Base-by-base conservation (phyloP, 192 early-diverging fungal genomes). In the Coemansia sp. region DNA sequence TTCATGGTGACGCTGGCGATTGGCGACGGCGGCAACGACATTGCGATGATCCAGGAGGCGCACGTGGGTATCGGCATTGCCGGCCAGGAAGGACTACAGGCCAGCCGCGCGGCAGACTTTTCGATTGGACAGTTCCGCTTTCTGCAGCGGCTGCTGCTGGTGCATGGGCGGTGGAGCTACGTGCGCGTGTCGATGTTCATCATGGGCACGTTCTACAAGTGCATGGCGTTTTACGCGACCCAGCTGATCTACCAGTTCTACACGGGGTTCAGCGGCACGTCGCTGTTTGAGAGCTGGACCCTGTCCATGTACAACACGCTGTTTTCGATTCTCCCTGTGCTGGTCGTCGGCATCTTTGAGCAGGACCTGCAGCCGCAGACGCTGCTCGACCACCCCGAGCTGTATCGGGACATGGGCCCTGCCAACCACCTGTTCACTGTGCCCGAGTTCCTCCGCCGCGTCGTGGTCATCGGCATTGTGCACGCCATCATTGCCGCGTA, bases 21-120 rank as follows among this genome's bases (percentile, higher is more conserved):
- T 41, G 94, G 94, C 29, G 94, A 96, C 40, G 94, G 94, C 12
- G 94, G 89, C 43, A 96, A 96, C 60, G 94, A 96, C 50, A 89
- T 95, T 81, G 86, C 89, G 17, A 96, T 96, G 94, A 92, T 96
- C 54, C 88, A 94, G 56, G 89, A 89, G 56, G 91, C 94, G 9
- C 84, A 96, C 48, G 87, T 94, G 22, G 94, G 94, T 10, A 85
- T 96, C 29, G 94, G 94, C 11, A 94, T 96, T 32, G 83, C 90
- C 0, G 94, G 94, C 2, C 79, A 80, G 39, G 94, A 96, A 64
- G 92, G 92, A 5, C 60, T 90, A 55, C 89, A 91, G 53, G 94
- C 94, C 2, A 91, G 88, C 28, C 75, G 87, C 8, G 81, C 94
- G 5, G 81, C 85, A 19, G 94, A 96, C 75, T 96, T 91, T 66